Evolutionary conservation across 208 protist genomes (phyloP).

Genomic region (Acanthamoeba rhysodes): DNA sequence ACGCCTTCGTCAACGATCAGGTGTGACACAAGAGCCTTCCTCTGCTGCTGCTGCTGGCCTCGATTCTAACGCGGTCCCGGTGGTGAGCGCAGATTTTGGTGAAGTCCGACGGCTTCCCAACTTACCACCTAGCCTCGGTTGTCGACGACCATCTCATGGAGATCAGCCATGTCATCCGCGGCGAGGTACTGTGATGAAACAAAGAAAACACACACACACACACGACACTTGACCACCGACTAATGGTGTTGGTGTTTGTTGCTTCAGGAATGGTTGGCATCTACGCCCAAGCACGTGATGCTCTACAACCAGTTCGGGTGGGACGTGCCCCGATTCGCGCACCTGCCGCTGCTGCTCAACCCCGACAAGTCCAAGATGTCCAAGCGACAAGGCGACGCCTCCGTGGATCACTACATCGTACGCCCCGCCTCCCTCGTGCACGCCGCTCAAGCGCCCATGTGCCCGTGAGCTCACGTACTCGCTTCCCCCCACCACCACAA

Average conservation of each 20-base stretch:
- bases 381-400: conserved; percentile 89
- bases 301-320: conserved; percentile 89
- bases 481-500: not conserved
- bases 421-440: not conserved
- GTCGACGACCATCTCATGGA: conserved; percentile 91
- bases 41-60: not conserved
- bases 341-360: conserved; percentile 90
- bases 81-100: conserved; percentile 61
- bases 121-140: conserved; percentile 91
- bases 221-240: not conserved
- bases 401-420: conserved; percentile 82
- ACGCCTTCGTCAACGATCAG: conserved; percentile 89
- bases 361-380: conserved; percentile 87
- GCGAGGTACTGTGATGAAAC: conserved; percentile 73
- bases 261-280: conserved; percentile 84
- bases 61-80: not conserved
- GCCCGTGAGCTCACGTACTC: not conserved
- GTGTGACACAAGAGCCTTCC: conserved; percentile 29
- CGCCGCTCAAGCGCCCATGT: not conserved
- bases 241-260: not conserved
- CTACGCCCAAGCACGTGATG: conserved; percentile 87
- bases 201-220: not conserved
- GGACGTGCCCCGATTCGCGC: conserved; percentile 85
- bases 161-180: conserved; percentile 90
- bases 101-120: conserved; percentile 90